Base-by-base conservation (phyloP, 805 yeast genomes). In the Komagataella populi region DNA sequence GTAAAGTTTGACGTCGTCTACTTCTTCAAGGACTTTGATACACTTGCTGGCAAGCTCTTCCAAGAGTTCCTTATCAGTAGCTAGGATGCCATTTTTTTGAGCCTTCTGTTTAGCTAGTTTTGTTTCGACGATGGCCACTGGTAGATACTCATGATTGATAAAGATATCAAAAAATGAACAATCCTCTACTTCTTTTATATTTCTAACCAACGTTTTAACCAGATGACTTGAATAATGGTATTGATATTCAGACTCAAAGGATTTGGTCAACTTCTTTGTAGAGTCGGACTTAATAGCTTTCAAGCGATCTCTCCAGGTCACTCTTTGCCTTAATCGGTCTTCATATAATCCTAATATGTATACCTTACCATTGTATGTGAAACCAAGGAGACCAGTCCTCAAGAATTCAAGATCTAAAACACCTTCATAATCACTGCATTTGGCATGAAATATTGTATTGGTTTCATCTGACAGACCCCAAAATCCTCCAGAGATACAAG, bases 361-460 rank as follows among this genome's bases (percentile, higher is more conserved):
- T 0, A 93, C 83, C 59, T 86, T 88, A 8, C 96, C 97, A 54
- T 86, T 81, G 59, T 77, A 84, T 1, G 87, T 77, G 64, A 93
- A 93, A 0, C 99, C 99, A 49, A 93, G 71, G 17, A 91, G 63
- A 3, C 97, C 96, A 0, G 98, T 91, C 58, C 99, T 75, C 50
- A 93, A 72, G 63, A 90, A 93, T 51, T 85, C 90, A 70, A 81
- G 70, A 54, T 84, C 88, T 18, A 86, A 63, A 1, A 73, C 67
- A 0, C 95, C 95, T 51, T 77, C 76, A 48, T 82, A 81, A 55
- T 84, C 90, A 45, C 79, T 70, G 59, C 95, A 86, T 55, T 80
- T 77, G 0, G 96, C 96, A 59, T 84, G 93, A 66, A 88, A 88
- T 2, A 87, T 83, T 54, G 73, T 75, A 53, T 78, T 81, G 0